Percentiles rank a stretch among this genome's conserved stretches.
Conservation (phyloP, 139 green algal genomes). For the Zygnema cylindricum region DNA sequence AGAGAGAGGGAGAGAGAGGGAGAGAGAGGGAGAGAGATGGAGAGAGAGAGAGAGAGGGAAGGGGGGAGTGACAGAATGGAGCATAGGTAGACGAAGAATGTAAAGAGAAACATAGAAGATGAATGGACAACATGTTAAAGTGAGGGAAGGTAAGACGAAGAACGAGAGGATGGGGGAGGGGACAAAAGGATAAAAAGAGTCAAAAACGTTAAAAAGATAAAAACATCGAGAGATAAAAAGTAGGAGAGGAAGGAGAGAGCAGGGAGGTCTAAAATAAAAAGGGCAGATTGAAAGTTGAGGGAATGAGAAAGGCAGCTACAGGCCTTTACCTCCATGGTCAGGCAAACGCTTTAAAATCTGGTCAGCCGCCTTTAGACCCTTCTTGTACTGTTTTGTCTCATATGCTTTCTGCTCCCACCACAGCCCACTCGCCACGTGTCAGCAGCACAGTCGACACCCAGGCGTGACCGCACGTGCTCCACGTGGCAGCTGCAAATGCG, state of each 20-base stretch:
- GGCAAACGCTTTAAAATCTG: conserved; percentile 94
- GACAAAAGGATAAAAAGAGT: not conserved
- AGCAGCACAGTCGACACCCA: conserved; percentile 5
- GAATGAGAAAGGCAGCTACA: not conserved
- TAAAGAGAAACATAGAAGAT: too few relatives aligned
- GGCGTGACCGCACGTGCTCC: too few relatives aligned
- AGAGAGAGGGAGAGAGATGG: too few relatives aligned
- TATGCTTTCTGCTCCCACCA: conserved; percentile 80
- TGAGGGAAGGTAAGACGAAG: not conserved
- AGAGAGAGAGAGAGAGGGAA: too few relatives aligned
- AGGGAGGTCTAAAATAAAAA: not conserved
- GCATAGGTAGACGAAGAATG: too few relatives aligned
- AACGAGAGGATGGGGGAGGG: not conserved
- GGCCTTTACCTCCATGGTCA: conserved; percentile 79
- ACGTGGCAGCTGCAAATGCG: not conserved
- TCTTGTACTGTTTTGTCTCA: conserved; percentile 98
- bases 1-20: too few relatives aligned
- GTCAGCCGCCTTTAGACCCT: conserved; percentile 93
- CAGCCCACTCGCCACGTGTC: not conserved
- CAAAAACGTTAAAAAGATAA: not conserved
- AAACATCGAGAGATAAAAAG: not conserved
- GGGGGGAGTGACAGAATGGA: too few relatives aligned
- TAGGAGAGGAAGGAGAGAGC: not conserved
- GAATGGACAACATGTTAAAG: too few relatives aligned
- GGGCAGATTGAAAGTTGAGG: too few relatives aligned